Conservation (phyloP, 2,329 filamentous ascomycete species). For the Juglanconis sp. region DNA sequence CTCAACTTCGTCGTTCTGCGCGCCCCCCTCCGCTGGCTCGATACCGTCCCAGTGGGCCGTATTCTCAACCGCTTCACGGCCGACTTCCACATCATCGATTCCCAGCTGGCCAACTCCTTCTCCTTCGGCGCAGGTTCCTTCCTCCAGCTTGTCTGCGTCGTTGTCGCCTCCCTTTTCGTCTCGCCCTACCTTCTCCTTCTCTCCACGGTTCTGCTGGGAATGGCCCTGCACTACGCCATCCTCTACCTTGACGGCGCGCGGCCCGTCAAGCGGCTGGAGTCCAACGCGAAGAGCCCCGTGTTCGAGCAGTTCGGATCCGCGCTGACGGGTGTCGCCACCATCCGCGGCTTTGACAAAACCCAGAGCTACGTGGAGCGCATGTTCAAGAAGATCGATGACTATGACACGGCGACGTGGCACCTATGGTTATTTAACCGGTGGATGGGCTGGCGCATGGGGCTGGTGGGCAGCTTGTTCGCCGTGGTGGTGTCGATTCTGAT, state of each 20-base stretch:
- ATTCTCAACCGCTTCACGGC: constrained; percentile 76
- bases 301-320: constrained; percentile 77
- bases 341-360: constrained; percentile 70
- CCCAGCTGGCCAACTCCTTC: constrained; percentile 60
- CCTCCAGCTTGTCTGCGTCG: constrained; percentile 62
- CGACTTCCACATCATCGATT: constrained; percentile 74
- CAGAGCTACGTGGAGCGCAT: constrained; percentile 66
- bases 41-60: constrained; percentile 74
- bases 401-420: constrained; percentile 63
- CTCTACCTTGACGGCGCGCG: constrained; percentile 68
- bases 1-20: constrained; percentile 66
- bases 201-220: constrained; percentile 53
- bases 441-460: constrained; percentile 70
- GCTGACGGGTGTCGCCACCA: constrained; percentile 69
- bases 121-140: constrained; percentile 57
- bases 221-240: constrained; percentile 57
- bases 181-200: constrained; percentile 64
- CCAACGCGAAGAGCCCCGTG: constrained; percentile 72
- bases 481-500: constrained; percentile 63
- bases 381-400: constrained; percentile 66
- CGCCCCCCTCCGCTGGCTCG: constrained; percentile 74
- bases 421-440: constrained; percentile 73
- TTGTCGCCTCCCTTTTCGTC: constrained; percentile 65
- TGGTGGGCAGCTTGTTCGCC: constrained; percentile 68
- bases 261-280: constrained; percentile 75